Base-by-base conservation (phyloP, 345 rosid genomes). In the Corymbia maculata region DNA sequence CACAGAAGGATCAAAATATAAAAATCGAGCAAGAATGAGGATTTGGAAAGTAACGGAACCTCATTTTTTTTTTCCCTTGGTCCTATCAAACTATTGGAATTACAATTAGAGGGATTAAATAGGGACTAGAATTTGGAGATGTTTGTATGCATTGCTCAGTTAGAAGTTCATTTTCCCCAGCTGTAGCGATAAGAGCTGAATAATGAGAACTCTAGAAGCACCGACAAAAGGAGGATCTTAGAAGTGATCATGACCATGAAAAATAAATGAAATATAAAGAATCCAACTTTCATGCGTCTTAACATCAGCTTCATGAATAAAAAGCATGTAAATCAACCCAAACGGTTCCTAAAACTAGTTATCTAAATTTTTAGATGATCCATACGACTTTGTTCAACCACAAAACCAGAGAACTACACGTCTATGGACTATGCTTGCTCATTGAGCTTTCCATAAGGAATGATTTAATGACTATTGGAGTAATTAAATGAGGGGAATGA, bases 121-220 rank as follows among this genome's bases (percentile, higher is more conserved):
- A n/a, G n/a, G n/a, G n/a, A n/a, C n/a, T n/a, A n/a, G n/a, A n/a
- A n/a, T n/a, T n/a, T n/a, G n/a, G n/a, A n/a, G n/a, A n/a, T n/a
- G n/a, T n/a, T n/a, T n/a, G n/a, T n/a, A n/a, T n/a, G n/a, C n/a
- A n/a, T n/a, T n/a, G n/a, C n/a, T n/a, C n/a, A n/a, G n/a, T n/a
- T n/a, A n/a, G n/a, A n/a, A n/a, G n/a, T 86, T 97, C 98, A 66
- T 89, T 92, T 87, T 96, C 98, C 15, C 95, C 95, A 89, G 98
- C 99, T 97, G 95, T 89, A 91, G 52, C 45, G 24, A 50, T 13
- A 57, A 55, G 26, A 57, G 28, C 64, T 22, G 6, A 6, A 22
- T 9, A 57, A 57, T 57, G 64, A n/a, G n/a, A n/a, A n/a, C n/a
- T n/a, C n/a, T n/a, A 24, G 64, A 57, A 57, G 64, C 64, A 57